A percentile compares a stretch with the other conserved stretches of the same genome.
Evolutionary conservation across 2,329 filamentous ascomycete genomes (phyloP).

Genomic region (Claviceps africana): DNA sequence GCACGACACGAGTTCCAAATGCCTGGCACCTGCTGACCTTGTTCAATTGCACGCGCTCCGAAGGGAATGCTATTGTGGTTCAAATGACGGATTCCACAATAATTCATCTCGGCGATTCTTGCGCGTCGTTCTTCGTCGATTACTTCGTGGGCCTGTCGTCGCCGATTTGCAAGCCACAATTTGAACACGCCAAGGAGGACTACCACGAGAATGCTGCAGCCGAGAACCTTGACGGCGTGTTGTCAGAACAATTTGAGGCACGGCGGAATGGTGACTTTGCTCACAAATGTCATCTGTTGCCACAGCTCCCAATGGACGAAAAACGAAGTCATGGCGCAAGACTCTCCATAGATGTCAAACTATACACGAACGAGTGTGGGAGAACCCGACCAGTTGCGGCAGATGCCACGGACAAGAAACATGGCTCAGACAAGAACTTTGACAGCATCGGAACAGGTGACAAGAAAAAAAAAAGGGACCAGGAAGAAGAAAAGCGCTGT

Average conservation of each 20-base stretch:
- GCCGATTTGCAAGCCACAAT: slow-evolving; percentile 46
- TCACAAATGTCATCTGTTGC: slow-evolving; percentile 83
- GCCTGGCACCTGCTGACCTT: slow-evolving; percentile 69
- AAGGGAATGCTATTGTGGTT: slow-evolving; percentile 57
- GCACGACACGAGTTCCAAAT: slow-evolving; percentile 56
- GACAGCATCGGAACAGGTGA: not conserved
- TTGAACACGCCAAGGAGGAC: slow-evolving; percentile 55
- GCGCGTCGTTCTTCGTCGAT: slow-evolving; percentile 53
- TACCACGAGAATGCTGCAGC: slow-evolving; percentile 53
- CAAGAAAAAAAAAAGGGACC: too few species aligned
- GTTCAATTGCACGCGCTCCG: slow-evolving; percentile 72
- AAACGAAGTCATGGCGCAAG: slow-evolving; percentile 30
- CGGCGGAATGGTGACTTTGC: slow-evolving; percentile 20
- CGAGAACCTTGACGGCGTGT: slow-evolving; percentile 46
- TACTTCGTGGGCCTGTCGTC: slow-evolving; percentile 41
- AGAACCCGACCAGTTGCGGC: not conserved
- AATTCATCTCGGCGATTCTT: slow-evolving; percentile 38
- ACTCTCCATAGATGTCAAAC: not conserved
- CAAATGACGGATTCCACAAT: slow-evolving; percentile 32
- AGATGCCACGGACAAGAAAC: not conserved
- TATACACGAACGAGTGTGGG: not conserved
- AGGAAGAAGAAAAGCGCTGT: not conserved
- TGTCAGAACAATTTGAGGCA: not conserved
- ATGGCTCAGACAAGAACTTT: not conserved
- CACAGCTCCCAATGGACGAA: slow-evolving; percentile 64